phyloP scores from a whole-genome alignment of 768 basidiomycete species.

The Leccinum barrowsii region DNA sequence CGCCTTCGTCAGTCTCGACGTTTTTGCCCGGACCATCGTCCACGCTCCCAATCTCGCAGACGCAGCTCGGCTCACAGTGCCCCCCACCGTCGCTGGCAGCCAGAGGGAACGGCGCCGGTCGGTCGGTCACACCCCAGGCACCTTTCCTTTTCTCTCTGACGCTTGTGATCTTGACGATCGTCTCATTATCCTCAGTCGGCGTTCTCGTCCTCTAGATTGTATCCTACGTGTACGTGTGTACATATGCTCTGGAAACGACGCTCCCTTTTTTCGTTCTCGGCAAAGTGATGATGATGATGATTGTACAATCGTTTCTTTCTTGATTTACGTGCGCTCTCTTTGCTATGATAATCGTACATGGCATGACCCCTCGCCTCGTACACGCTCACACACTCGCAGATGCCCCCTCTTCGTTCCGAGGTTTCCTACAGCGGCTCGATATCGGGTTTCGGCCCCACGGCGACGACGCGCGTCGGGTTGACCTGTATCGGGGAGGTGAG shows the following conservation, averaged over 20 bases:
- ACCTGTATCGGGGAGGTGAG: constrained; percentile 43
- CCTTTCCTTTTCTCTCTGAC: constrained; percentile 12
- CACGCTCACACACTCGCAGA: too few species aligned
- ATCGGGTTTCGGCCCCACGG: constrained; percentile 67
- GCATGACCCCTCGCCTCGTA: not conserved
- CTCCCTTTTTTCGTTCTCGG: not conserved
- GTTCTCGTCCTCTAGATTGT: constrained; percentile 22
- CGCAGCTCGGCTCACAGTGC: constrained; percentile 26
- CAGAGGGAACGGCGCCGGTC: constrained; percentile 5
- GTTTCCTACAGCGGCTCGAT: constrained; percentile 53
- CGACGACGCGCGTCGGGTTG: constrained; percentile 76
- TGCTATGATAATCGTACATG: not conserved
- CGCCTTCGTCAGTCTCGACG: not conserved
- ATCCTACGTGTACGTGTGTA: not conserved
- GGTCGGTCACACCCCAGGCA: constrained; percentile 4
- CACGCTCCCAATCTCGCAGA: constrained; percentile 8
- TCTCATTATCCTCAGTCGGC: constrained; percentile 25
- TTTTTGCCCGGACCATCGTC: not conserved
- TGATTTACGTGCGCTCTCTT: not conserved
- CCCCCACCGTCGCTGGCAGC: constrained; percentile 6
- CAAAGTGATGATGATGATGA: not conserved
- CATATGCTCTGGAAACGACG: not conserved
- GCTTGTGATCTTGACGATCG: constrained; percentile 24
- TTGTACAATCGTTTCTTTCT: not conserved
- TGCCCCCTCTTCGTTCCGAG: not conserved